Conservation (phyloP, 495 filamentous ascomycete genomes). For the Tuber magnatum region DNA sequence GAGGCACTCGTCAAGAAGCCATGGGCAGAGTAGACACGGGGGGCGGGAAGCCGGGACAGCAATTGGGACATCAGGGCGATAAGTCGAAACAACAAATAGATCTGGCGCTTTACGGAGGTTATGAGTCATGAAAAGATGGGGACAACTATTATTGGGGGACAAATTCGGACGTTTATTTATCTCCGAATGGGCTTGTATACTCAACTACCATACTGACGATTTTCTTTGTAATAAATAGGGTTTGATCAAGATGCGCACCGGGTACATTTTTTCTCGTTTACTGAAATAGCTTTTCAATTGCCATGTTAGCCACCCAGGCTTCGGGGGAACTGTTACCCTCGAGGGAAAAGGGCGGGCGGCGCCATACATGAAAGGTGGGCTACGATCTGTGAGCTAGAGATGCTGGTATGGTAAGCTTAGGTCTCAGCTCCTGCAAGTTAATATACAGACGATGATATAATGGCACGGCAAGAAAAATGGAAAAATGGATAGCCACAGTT, state of each 20-base stretch:
- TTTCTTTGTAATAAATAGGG: not conserved
- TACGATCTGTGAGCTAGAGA: not conserved
- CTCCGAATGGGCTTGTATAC: not conserved
- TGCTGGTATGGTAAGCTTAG: not conserved
- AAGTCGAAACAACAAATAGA: not conserved
- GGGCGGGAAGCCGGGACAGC: constrained; percentile 9
- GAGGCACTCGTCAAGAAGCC: too few relatives aligned
- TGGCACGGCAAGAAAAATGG: not conserved
- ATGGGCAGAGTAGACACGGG: too few relatives aligned
- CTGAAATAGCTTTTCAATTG: not conserved
- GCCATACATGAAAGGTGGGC: not conserved
- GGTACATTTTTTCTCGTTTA: not conserved
- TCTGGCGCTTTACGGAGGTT: not conserved
- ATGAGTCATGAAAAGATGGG: constrained; percentile 3
- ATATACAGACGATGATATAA: not conserved
- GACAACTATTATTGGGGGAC: not conserved
- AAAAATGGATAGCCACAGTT: not conserved
- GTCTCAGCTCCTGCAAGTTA: not conserved
- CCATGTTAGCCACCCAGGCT: not conserved
- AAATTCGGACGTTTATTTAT: not conserved
- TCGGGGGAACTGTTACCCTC: not conserved
- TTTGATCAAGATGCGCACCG: not conserved
- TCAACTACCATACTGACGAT: not conserved
- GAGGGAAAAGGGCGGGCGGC: not conserved
- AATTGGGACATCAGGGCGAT: constrained; percentile 6